phyloP scores from a whole-genome alignment of 495 filamentous ascomycete species.

The Oidiodendron maius region DNA sequence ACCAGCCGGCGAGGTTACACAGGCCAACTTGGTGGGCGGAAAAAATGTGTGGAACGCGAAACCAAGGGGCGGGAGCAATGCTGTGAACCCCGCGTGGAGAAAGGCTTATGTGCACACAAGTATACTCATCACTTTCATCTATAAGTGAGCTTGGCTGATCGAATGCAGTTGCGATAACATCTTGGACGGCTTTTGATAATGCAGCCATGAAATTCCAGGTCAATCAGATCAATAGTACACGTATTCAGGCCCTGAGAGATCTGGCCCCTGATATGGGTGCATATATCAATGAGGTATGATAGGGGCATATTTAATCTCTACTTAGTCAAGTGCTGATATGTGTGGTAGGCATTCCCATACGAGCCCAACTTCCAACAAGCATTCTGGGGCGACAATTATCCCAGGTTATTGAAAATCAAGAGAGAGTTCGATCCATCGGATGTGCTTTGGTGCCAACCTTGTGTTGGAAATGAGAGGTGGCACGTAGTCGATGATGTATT shows the following conservation, averaged over 20 bases:
- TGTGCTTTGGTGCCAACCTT: slow-evolving; percentile 53
- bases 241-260: slow-evolving; percentile 9
- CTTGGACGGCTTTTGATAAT: slow-evolving; percentile 5
- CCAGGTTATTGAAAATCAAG: slow-evolving; percentile 40
- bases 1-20: slow-evolving; percentile 18
- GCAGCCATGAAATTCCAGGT: neutral
- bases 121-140: neutral
- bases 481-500: slow-evolving; percentile 24
- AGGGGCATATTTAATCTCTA: neutral
- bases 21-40: slow-evolving; percentile 37
- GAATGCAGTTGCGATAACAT: neutral
- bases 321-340: neutral
- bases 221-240: neutral
- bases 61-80: slow-evolving; percentile 23
- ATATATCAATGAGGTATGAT: slow-evolving; percentile 28
- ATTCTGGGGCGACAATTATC: slow-evolving; percentile 48
- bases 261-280: slow-evolving; percentile 12
- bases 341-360: slow-evolving; percentile 34
- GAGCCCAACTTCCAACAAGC: slow-evolving; percentile 42
- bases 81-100: slow-evolving; percentile 39
- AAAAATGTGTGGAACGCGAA: slow-evolving; percentile 28
- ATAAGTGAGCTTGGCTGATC: neutral
- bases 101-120: slow-evolving; percentile 31
- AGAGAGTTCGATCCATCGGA: slow-evolving; percentile 49
- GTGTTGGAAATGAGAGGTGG: slow-evolving; percentile 60